Conservation (phyloP, 23 red algal species). For the Chondrus crispus region DNA sequence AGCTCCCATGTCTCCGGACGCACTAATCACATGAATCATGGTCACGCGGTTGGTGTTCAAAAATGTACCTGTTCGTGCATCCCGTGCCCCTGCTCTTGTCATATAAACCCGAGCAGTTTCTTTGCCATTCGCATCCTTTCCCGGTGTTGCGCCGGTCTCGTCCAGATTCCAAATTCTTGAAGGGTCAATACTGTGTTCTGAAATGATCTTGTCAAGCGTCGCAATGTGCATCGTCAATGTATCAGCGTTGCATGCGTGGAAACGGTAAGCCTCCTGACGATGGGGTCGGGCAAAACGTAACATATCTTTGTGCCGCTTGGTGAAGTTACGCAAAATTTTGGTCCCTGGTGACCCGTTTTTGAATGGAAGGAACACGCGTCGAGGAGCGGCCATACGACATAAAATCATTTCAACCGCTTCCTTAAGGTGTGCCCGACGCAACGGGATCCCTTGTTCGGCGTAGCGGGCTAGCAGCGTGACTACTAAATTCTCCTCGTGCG, state of each 20-base stretch:
- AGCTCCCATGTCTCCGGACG: background rate
- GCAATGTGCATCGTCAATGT: background rate
- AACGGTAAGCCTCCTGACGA: background rate
- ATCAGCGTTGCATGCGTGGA: background rate
- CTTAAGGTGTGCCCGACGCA: background rate
- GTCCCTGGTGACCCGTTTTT: background rate
- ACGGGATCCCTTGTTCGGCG: background rate
- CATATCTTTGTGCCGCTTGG: background rate
- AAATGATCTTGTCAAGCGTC: background rate
- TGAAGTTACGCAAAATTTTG: background rate
- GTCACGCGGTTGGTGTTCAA: background rate
- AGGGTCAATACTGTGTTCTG: background rate
- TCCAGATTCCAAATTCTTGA: background rate
- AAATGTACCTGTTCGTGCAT: background rate
- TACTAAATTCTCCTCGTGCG: background rate
- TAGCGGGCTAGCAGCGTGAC: background rate
- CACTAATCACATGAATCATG: background rate
- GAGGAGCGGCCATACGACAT: background rate
- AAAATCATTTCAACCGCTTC: background rate
- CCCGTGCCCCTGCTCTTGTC: background rate
- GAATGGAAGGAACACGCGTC: background rate
- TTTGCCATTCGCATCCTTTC: background rate
- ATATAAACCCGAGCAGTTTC: background rate
- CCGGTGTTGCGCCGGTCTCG: background rate
- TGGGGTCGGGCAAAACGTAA: background rate